phyloP scores from a whole-genome alignment of 306 rosid species.

The Ziziphus jujuba region DNA sequence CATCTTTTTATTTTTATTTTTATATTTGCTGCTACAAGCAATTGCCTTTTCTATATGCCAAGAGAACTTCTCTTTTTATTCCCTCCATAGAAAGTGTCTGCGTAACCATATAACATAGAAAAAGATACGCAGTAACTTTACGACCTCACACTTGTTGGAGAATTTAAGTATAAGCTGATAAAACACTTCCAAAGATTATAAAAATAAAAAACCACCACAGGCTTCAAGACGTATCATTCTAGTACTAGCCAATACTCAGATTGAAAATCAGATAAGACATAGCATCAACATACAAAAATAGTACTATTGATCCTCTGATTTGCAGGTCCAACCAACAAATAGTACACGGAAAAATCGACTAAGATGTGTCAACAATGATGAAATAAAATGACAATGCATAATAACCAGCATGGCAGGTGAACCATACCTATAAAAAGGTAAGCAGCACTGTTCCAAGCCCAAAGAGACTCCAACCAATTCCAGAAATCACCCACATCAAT shows the following conservation, averaged over 20 bases:
- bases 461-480: slow-evolving; percentile 90
- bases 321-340: slow-evolving; percentile 31
- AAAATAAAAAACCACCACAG: neutral
- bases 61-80: neutral
- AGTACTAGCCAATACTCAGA: neutral
- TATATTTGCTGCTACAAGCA: neutral
- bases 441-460: slow-evolving; percentile 96
- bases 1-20: neutral
- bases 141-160: neutral
- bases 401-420: slow-evolving; percentile 91
- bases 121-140: neutral
- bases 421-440: slow-evolving; percentile 75
- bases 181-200: neutral
- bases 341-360: slow-evolving; percentile 19
- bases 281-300: neutral
- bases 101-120: too few relatives aligned
- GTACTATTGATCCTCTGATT: slow-evolving; percentile 23
- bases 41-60: neutral
- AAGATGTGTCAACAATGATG: slow-evolving; percentile 57
- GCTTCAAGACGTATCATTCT: too few relatives aligned
- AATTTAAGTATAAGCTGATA: neutral
- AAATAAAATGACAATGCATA: slow-evolving; percentile 64
- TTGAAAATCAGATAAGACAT: slow-evolving; percentile 17
- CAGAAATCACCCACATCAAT: slow-evolving; percentile 61
- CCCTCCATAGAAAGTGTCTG: neutral